These are phyloP conservation scores for Solidago caesia DNA, from an alignment of 129 eudicot species.

Conservation along the genomic window DNA sequence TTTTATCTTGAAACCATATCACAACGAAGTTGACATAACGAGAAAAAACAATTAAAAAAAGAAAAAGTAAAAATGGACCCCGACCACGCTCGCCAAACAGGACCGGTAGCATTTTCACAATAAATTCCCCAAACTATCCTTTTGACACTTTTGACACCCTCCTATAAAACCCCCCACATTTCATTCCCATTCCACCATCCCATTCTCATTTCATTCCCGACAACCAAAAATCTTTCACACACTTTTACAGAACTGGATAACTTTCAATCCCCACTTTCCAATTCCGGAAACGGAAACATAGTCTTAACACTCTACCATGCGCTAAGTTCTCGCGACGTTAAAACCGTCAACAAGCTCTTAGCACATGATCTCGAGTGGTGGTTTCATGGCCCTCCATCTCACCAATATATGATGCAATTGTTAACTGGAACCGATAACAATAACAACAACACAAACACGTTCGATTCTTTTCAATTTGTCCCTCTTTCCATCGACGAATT, in stretches of 20 bases:
- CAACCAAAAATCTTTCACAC: background rate
- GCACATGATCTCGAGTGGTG: slow-evolving; percentile 98
- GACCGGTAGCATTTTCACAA: background rate
- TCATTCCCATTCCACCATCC: background rate
- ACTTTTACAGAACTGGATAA: slow-evolving; percentile 67
- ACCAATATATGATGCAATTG: slow-evolving; percentile 89
- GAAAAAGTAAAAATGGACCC: background rate
- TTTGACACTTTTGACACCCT: background rate
- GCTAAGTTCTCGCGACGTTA: slow-evolving; percentile 66
- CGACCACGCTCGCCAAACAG: slow-evolving; percentile 13
- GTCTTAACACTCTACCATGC: slow-evolving; percentile 90
- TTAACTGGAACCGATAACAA: slow-evolving; percentile 66
- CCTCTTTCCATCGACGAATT: slow-evolving; percentile 69
- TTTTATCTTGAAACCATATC: too few relatives aligned
- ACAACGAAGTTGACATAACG: too few relatives aligned
- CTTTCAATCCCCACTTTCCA: slow-evolving; percentile 59
- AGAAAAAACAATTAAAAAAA: background rate
- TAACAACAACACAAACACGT: background rate
- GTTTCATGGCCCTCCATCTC: slow-evolving; percentile 99
- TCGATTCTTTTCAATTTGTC: slow-evolving; percentile 39
- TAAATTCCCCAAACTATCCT: slow-evolving; percentile 22
- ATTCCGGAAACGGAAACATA: slow-evolving; percentile 58
- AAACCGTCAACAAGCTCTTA: slow-evolving; percentile 53
- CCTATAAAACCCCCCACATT: slow-evolving; percentile 23
- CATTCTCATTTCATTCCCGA: slow-evolving; percentile 2